Percentiles rank a stretch among this genome's conserved stretches.
phyloP scores from a whole-genome alignment of 768 basidiomycete species.

The Tylopilus balloui region DNA sequence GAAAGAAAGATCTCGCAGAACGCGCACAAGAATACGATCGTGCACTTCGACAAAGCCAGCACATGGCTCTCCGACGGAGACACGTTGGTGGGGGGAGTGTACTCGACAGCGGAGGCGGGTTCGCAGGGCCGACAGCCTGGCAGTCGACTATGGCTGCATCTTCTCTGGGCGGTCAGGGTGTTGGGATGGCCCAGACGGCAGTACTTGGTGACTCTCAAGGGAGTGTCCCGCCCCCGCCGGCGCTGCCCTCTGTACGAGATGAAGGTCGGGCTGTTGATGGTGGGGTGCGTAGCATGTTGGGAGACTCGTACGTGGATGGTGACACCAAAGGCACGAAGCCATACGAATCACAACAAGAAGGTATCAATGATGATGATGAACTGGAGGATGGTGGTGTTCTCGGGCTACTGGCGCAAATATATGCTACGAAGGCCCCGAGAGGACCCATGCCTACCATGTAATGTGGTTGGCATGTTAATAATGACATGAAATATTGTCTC shows the following conservation, averaged over 20 bases:
- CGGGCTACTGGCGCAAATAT: conserved; percentile 83
- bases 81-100: conserved; percentile 24
- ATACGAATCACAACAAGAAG: conserved; percentile 41
- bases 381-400: conserved; percentile 80
- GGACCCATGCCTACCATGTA: conserved; percentile 44
- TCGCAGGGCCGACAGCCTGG: conserved; percentile 46
- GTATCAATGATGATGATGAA: conserved; percentile 56
- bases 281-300: conserved; percentile 55
- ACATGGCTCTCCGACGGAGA: conserved; percentile 43
- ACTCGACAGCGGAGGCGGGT: conserved; percentile 41
- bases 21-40: conserved; percentile 73
- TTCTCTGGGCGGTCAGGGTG: conserved; percentile 37
- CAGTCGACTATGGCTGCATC: conserved; percentile 41
- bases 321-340: conserved; percentile 38
- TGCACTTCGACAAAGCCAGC: conserved; percentile 66
- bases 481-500: background rate
- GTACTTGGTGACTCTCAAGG: conserved; percentile 75
- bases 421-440: conserved; percentile 52
- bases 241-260: conserved; percentile 30
- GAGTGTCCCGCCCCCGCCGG: conserved; percentile 33
- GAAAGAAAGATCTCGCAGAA: conserved; percentile 41
- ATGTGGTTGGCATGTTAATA: background rate
- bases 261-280: conserved; percentile 50
- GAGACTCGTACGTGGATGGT: conserved; percentile 74
- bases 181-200: conserved; percentile 62